Conservation (phyloP, 2,329 filamentous ascomycete genomes). For the Huntiella abstrusa region DNA sequence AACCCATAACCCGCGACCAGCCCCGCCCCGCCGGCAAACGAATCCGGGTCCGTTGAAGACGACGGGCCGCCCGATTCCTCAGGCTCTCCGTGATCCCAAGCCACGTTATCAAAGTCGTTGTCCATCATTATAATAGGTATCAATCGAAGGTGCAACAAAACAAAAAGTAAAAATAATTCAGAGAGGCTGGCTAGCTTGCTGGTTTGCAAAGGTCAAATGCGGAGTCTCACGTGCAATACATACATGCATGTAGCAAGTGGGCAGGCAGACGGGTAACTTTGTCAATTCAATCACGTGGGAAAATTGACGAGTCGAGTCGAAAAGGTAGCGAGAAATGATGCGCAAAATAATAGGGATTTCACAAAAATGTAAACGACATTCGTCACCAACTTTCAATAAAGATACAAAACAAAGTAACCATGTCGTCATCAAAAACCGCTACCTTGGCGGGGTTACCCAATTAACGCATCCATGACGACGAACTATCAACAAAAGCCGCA, state of each 20-base stretch:
- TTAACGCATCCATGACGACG: too few relatives aligned
- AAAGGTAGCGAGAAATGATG: not conserved
- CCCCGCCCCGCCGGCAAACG: conserved; percentile 7
- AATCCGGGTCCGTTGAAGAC: conserved; percentile 4
- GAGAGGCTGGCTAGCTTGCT: not conserved
- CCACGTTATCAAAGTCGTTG: conserved; percentile 66
- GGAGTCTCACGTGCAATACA: too few relatives aligned
- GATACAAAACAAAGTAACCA: too few relatives aligned
- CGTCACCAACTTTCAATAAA: too few relatives aligned
- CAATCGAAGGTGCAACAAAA: not conserved
- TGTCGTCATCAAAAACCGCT: too few relatives aligned
- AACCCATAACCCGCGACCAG: not conserved
- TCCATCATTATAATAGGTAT: conserved; percentile 23
- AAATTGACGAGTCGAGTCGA: not conserved
- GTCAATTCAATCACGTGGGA: too few relatives aligned
- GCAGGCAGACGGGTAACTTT: too few relatives aligned
- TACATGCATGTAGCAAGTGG: too few relatives aligned
- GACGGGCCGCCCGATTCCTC: conserved; percentile 15
- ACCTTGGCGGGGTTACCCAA: too few relatives aligned
- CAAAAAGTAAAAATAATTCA: not conserved
- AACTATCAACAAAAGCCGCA: too few relatives aligned
- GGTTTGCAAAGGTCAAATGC: not conserved
- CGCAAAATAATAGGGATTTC: not conserved
- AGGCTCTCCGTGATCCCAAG: conserved; percentile 50
- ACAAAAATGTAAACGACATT: too few relatives aligned